Conservation (phyloP, 768 basidiomycete species). For the Dendrothele bispora region DNA sequence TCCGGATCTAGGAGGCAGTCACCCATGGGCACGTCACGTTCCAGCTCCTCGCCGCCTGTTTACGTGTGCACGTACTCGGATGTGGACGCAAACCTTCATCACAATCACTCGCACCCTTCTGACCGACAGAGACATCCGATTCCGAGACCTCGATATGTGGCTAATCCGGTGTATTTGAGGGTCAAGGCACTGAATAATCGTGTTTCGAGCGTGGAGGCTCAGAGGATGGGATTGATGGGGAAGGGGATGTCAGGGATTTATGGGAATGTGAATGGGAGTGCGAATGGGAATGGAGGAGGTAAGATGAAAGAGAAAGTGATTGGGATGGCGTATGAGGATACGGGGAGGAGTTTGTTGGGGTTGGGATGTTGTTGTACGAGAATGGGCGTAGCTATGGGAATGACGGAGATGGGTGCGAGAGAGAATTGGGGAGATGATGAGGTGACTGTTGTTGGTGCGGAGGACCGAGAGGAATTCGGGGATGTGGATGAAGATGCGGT, state of each 20-base stretch:
- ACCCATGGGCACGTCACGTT: no score
- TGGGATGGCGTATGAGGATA: constrained; percentile 6
- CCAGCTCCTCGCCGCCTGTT: no score
- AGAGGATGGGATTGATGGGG: background rate
- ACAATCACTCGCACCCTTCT: background rate
- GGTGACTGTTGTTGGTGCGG: no score
- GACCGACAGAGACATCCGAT: background rate
- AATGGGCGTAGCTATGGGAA: no score
- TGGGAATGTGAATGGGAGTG: constrained; percentile 1
- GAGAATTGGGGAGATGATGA: no score
- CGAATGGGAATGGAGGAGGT: no score
- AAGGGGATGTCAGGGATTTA: background rate
- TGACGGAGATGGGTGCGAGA: no score
- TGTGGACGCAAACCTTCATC: no score
- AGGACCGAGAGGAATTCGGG: no score
- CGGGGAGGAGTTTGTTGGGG: constrained; percentile 2
- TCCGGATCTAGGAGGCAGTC: constrained; percentile 1
- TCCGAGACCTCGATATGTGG: background rate
- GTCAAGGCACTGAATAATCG: constrained; percentile 6
- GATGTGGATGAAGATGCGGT: no score
- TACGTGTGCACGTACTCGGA: no score
- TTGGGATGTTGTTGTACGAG: no score
- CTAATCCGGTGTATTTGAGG: constrained; percentile 5
- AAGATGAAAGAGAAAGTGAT: constrained; percentile 8
- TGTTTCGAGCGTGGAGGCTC: background rate